Evolutionary conservation across 768 basidiomycete genomes (phyloP), one percentile per base, ranked within the genome.

Genomic region (Agaricus bisporus): DNA sequence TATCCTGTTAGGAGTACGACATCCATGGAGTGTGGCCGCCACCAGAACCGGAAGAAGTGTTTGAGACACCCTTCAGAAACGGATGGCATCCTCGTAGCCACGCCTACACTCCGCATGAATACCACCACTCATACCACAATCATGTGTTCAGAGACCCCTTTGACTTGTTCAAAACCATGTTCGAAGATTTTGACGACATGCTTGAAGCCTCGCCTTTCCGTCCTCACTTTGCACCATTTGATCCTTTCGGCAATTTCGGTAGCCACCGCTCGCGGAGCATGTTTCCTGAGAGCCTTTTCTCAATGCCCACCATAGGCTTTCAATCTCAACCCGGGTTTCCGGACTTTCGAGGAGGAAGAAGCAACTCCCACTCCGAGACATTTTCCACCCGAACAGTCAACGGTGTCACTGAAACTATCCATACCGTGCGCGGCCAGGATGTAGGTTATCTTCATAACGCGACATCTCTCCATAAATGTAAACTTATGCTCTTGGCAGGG

Each of bases 121-220:
- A 55, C 52, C 61, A 61, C 42, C 61, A 63, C 29, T 53, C 64
- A 11, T 73, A 71, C 56, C 60, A 65, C 4, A 49, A 61, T 11
- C 80, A 78, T 59, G 66, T 63, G 39, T 88, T 90, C 68, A 84
- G 82, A 1, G 87, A 91, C 63, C 88, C 88, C 1, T 90, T 89
- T 63, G 70, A 76, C 18, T 69, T 91, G 35, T 91, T 91, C 68
- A 75, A 88, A 57, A 74, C 79, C 3, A 80, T 89, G 52, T 90
- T 91, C 55, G 78, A 80, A 17, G 73, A 73, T 20, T 61, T 64
- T 35, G 59, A 59, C 10, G 64, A 64, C 42, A 57, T 58, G 48
- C 58, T 58, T 25, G 63, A 60, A 28, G 60, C 63, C 26, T 58
- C 63, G 51, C 66, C 60, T 11, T 5, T 39, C 8, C 48, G 25